Conservation (phyloP, 176 grass and related monocot species). For the Carex scoparia region DNA sequence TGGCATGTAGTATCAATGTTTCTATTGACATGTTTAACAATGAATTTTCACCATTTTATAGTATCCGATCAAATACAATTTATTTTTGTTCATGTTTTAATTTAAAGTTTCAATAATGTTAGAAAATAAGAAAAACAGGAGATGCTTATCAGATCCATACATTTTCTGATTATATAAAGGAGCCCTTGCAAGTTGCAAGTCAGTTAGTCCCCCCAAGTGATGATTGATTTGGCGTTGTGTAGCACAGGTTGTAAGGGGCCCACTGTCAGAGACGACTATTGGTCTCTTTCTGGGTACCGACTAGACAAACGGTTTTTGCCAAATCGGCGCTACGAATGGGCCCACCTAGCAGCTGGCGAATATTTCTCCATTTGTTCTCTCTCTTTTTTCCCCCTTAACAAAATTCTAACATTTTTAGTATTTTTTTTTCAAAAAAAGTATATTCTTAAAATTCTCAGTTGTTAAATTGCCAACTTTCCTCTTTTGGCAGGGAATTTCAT, state of each 20-base stretch:
- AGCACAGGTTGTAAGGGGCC: neutral
- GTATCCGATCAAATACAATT: neutral
- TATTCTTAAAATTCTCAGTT: neutral
- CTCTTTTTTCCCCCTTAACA: neutral
- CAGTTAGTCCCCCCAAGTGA: neutral
- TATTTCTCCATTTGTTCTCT: neutral
- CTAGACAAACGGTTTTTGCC: conserved; percentile 18
- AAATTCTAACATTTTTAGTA: no score
- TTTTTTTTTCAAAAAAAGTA: neutral
- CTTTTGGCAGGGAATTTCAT: neutral
- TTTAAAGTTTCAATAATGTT: neutral
- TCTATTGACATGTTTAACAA: no score
- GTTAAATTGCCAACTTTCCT: neutral
- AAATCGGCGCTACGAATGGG: neutral
- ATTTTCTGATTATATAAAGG: neutral
- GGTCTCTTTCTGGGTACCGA: conserved; percentile 7
- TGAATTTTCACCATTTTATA: no score
- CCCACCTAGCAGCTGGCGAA: conserved; percentile 23
- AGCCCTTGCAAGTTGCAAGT: neutral
- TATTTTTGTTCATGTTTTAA: neutral
- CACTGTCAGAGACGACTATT: neutral
- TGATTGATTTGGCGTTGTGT: neutral
- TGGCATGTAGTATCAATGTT: no score
- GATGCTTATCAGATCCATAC: neutral
- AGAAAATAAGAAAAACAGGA: neutral